phyloP scores from a whole-genome alignment of 345 rosid genomes.

The Euphorbia tirucalli region DNA sequence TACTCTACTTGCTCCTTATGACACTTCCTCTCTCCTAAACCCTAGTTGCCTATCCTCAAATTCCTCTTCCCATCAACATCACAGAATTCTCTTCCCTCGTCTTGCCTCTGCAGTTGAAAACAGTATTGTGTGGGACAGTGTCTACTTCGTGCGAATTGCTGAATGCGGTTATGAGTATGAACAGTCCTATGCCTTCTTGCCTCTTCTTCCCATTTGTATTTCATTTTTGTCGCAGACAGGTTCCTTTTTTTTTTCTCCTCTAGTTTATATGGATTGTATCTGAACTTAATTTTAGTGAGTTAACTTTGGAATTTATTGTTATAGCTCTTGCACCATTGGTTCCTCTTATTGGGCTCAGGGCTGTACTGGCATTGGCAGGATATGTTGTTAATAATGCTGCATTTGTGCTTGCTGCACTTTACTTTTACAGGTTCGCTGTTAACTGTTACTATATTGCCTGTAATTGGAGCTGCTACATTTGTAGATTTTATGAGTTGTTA shows the following conservation, averaged over 20 bases:
- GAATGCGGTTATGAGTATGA: conserved; percentile 93
- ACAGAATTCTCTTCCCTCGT: conserved; percentile 25
- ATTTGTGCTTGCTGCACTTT: conserved; percentile 43
- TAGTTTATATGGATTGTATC: neutral
- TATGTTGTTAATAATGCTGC: conserved; percentile 64
- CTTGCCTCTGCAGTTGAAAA: conserved; percentile 47
- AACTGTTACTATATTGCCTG: neutral
- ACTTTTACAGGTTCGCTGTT: conserved; percentile 32
- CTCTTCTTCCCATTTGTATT: conserved; percentile 69
- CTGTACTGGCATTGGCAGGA: conserved; percentile 77
- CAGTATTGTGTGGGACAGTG: conserved; percentile 84
- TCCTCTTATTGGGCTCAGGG: conserved; percentile 64
- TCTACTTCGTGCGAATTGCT: conserved; percentile 71
- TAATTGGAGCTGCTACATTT: neutral
- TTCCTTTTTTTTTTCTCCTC: conserved; percentile 13
- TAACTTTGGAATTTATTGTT: conserved; percentile 13
- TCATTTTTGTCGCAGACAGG: conserved; percentile 61
- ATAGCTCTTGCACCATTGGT: conserved; percentile 76
- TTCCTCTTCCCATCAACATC: conserved; percentile 16
- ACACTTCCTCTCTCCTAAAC: conserved; percentile 73
- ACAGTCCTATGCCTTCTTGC: conserved; percentile 86
- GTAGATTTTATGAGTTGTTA: neutral
- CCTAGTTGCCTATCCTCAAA: conserved; percentile 45
- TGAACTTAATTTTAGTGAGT: neutral
- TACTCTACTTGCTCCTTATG: conserved; percentile 61